Conservation (phyloP, 768 basidiomycete genomes). For the Piloderma croceum region DNA sequence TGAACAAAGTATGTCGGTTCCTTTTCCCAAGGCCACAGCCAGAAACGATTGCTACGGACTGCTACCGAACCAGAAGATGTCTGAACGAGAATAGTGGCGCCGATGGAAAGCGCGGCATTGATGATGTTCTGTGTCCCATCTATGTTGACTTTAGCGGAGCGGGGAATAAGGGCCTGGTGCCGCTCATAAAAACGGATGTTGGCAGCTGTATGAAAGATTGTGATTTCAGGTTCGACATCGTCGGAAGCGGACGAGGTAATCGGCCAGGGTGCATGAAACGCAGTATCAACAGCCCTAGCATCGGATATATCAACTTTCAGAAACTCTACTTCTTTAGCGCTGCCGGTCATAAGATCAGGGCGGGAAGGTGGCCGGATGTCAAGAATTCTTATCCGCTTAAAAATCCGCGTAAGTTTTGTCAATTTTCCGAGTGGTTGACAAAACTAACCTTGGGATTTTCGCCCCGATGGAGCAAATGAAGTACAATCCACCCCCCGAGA, state of each 20-base stretch:
- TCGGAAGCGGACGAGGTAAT: constrained; percentile 2
- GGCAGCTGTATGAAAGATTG: constrained; percentile 39
- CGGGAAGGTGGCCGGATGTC: constrained; percentile 34
- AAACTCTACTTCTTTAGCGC: constrained; percentile 28
- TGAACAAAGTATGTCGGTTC: constrained; percentile 56
- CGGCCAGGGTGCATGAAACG: constrained; percentile 34
- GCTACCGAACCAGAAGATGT: constrained; percentile 53
- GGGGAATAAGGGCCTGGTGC: constrained; percentile 22
- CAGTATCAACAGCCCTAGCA: constrained; percentile 25
- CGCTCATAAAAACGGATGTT: constrained; percentile 39
- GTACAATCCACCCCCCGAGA: constrained; percentile 39
- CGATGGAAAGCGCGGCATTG: constrained; percentile 25
- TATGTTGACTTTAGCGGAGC: constrained; percentile 34
- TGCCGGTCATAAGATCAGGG: constrained; percentile 28
- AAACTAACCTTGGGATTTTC: constrained; percentile 37
- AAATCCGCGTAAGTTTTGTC: no score
- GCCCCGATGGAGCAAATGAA: constrained; percentile 34
- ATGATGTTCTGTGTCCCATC: constrained; percentile 34
- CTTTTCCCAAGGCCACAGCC: constrained; percentile 73
- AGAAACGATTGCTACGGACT: constrained; percentile 52
- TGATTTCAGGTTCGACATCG: constrained; percentile 26
- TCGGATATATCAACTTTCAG: constrained; percentile 29
- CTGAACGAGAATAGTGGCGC: constrained; percentile 28
- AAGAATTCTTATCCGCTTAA: constrained; percentile 30
- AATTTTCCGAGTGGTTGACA: no score